These are phyloP conservation scores for Calonectria hawksworthii DNA, from an alignment of 2,329 filamentous ascomycete species.

Conservation along the genomic window DNA sequence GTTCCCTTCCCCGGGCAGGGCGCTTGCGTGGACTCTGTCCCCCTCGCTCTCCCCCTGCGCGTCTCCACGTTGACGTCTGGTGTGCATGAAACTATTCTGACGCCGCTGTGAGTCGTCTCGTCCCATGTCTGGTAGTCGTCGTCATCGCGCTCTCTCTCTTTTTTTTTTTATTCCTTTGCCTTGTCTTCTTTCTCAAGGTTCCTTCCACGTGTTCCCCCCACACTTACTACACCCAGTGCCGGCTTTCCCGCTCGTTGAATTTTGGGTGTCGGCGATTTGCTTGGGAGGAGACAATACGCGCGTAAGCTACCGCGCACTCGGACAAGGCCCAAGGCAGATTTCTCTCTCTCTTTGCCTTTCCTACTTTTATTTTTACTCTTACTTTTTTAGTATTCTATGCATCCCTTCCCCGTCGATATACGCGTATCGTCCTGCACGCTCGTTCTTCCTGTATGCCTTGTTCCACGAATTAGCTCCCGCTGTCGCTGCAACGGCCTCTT, in stretches of 20 bases:
- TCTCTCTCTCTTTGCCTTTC: background rate
- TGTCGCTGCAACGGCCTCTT: background rate
- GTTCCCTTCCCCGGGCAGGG: background rate
- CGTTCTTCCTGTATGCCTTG: background rate
- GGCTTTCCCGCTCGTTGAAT: background rate
- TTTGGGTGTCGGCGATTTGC: background rate
- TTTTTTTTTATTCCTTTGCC: background rate
- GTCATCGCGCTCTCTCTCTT: background rate
- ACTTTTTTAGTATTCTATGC: background rate
- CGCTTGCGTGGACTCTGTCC: conserved; percentile 6
- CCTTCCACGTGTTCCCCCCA: conserved; percentile 1
- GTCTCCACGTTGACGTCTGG: background rate
- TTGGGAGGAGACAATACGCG: background rate
- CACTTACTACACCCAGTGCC: background rate
- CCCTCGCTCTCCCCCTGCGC: background rate
- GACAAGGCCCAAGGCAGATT: background rate
- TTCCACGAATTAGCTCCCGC: background rate
- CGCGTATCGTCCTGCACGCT: background rate
- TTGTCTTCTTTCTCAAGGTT: background rate
- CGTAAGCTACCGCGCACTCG: background rate
- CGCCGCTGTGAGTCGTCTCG: background rate
- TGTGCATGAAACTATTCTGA: conserved; percentile 23
- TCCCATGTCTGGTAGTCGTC: conserved; percentile 15
- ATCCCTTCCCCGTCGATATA: background rate
- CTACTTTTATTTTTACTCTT: background rate